phyloP scores from a whole-genome alignment of 1,139 yeast species.

The Nakaseomyces delphensis region DNA sequence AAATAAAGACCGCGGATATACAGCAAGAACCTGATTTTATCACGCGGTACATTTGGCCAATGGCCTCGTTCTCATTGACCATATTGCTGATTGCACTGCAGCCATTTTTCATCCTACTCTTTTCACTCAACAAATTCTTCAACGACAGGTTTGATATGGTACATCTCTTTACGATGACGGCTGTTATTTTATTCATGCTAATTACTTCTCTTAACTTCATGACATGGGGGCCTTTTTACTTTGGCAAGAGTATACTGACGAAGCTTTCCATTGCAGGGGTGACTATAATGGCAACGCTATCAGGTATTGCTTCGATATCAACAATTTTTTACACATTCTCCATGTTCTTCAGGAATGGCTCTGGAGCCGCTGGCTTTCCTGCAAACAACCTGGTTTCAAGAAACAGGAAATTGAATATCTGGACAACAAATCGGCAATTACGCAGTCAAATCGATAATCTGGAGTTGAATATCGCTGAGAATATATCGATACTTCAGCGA shows the following conservation, averaged over 20 bases:
- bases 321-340: constrained; percentile 43
- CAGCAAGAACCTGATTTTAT: constrained; percentile 18
- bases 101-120: constrained; percentile 29
- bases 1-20: constrained; percentile 23
- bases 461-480: constrained; percentile 16
- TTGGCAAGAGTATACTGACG: constrained; percentile 40
- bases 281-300: constrained; percentile 57
- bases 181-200: constrained; percentile 20
- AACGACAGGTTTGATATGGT: constrained; percentile 24
- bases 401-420: constrained; percentile 17
- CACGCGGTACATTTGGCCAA: constrained; percentile 26
- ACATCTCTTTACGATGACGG: constrained; percentile 17
- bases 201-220: constrained; percentile 16
- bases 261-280: constrained; percentile 65
- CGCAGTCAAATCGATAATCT: constrained; percentile 16
- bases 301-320: constrained; percentile 71
- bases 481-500: constrained; percentile 13
- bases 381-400: constrained; percentile 5
- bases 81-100: constrained; percentile 25
- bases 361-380: constrained; percentile 5
- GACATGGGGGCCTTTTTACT: constrained; percentile 29
- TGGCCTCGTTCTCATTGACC: constrained; percentile 18
- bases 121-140: constrained; percentile 32
- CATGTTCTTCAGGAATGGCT: constrained; percentile 13
- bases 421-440: constrained; percentile 20